phyloP scores from a whole-genome alignment of 2,329 filamentous ascomycete species.

The Penicillium polonicum region DNA sequence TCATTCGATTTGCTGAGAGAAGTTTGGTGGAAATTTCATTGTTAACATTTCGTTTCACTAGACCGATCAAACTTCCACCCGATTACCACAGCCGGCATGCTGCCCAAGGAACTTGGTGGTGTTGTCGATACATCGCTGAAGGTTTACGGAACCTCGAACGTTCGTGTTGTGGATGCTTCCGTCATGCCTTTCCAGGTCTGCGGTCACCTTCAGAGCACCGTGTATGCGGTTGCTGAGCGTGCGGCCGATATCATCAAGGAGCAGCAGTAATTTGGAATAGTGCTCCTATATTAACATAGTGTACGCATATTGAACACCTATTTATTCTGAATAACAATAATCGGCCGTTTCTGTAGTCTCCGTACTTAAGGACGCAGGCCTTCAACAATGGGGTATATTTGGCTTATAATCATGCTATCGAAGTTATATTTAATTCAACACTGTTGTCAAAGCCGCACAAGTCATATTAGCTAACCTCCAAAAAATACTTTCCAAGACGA shows the following conservation, averaged over 20 bases:
- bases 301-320: neutral
- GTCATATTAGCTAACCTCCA: neutral
- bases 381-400: neutral
- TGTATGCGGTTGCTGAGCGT: conserved; percentile 35
- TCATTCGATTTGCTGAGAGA: neutral
- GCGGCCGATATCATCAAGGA: conserved; percentile 33
- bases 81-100: conserved; percentile 33
- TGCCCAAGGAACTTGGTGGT: conserved; percentile 33
- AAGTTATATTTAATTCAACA: neutral
- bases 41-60: conserved; percentile 6
- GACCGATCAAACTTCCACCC: conserved; percentile 33
- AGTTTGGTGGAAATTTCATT: neutral
- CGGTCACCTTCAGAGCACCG: conserved; percentile 27
- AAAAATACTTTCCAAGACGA: neutral
- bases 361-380: neutral
- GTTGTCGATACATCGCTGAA: conserved; percentile 34
- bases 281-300: too few relatives aligned
- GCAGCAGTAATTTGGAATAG: neutral
- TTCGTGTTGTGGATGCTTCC: conserved; percentile 36
- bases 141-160: conserved; percentile 36
- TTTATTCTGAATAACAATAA: neutral
- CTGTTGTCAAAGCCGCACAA: neutral
- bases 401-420: neutral
- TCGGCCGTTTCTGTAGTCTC: too few relatives aligned
- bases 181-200: conserved; percentile 31